These are phyloP conservation scores for Populus ilicifolia DNA, from an alignment of 345 rosid species.

Conservation along the genomic window DNA sequence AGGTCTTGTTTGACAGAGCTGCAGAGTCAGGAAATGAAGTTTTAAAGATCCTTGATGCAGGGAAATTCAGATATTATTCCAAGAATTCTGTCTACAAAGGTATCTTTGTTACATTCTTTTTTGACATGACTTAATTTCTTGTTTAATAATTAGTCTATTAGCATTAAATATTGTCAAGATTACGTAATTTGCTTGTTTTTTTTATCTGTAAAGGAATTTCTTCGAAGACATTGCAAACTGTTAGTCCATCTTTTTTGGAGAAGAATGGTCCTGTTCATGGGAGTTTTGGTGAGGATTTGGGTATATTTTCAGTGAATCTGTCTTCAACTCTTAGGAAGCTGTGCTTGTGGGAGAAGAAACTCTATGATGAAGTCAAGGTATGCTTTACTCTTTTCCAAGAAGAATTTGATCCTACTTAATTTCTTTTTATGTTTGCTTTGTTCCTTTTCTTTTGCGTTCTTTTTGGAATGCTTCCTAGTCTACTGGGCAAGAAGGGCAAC, in stretches of 20 bases:
- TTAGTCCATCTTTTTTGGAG: conserved; percentile 17
- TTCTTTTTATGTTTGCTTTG: background rate
- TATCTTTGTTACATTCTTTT: conserved; percentile 1
- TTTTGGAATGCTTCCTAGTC: conserved; percentile 5
- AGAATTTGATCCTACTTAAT: background rate
- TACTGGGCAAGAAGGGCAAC: background rate
- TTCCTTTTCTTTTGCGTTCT: background rate
- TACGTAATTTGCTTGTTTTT: background rate
- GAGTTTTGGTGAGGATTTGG: conserved; percentile 30
- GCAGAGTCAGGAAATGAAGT: conserved; percentile 44
- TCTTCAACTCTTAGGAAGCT: conserved; percentile 53
- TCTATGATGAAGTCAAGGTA: conserved; percentile 72
- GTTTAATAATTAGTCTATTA: background rate
- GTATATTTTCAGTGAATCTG: conserved; percentile 35
- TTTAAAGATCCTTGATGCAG: conserved; percentile 34
- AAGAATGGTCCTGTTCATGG: conserved; percentile 12
- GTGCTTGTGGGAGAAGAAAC: conserved; percentile 69
- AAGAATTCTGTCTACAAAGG: conserved; percentile 29
- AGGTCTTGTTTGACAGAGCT: conserved; percentile 34
- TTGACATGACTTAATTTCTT: background rate
- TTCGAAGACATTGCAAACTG: conserved; percentile 34
- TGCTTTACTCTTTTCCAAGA: conserved; percentile 16
- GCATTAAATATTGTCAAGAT: background rate
- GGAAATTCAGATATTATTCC: conserved; percentile 35
- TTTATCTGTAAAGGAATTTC: conserved; percentile 22